phyloP scores from a whole-genome alignment of 23 red algal species.

The Pyropia haitanensis region DNA sequence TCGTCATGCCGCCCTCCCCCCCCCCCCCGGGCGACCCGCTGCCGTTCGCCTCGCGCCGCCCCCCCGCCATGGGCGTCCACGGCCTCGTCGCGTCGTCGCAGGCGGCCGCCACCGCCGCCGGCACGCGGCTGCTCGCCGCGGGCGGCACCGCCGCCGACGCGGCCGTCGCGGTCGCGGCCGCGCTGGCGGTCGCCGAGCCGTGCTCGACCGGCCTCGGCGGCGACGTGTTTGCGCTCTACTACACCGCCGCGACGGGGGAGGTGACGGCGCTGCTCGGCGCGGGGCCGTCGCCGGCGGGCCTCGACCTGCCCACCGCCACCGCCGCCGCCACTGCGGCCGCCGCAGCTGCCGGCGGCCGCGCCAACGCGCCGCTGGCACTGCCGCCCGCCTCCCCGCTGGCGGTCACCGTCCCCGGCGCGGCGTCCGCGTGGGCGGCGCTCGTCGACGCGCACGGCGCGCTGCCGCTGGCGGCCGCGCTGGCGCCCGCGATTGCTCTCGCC shows the following conservation, averaged over 20 bases:
- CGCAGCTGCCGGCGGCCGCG: neutral
- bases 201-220: constrained; percentile 89
- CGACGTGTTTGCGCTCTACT: constrained; percentile 64
- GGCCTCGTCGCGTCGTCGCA: constrained; percentile 78
- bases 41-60: neutral
- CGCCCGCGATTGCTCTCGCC: constrained; percentile 55
- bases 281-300: constrained; percentile 34
- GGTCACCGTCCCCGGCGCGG: constrained; percentile 84
- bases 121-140: constrained; percentile 29
- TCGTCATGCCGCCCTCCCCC: too few relatives aligned
- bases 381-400: constrained; percentile 26
- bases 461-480: constrained; percentile 26
- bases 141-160: constrained; percentile 88
- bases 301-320: neutral
- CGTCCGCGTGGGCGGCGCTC: constrained; percentile 57
- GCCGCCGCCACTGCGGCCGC: neutral
- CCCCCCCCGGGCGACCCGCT: too few relatives aligned
- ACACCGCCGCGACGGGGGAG: constrained; percentile 9
- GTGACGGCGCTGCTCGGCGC: constrained; percentile 60
- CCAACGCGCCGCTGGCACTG: neutral
- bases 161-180: constrained; percentile 72
- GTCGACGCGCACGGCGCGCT: constrained; percentile 38
- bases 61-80: constrained; percentile 27
- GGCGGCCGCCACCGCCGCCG: constrained; percentile 66
- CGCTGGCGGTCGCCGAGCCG: constrained; percentile 88